Conservation (phyloP, 2,329 filamentous ascomycete species). For the Albophoma yamanashiensis region DNA sequence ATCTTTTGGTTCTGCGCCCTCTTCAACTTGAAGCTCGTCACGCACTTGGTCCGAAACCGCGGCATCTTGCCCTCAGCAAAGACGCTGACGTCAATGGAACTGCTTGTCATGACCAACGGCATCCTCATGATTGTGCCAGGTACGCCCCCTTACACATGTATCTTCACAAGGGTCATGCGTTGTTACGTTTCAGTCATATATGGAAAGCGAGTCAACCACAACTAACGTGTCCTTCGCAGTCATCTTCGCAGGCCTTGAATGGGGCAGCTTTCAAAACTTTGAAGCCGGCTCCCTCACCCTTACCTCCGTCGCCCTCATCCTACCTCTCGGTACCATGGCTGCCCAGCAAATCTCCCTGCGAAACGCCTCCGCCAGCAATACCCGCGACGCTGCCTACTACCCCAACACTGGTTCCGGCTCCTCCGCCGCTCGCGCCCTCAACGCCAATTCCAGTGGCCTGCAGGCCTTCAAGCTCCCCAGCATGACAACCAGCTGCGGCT, state of each 20-base stretch:
- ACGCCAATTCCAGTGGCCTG: conserved; percentile 2
- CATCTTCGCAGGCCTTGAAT: conserved; percentile 39
- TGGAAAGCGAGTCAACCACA: not conserved
- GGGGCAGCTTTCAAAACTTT: conserved; percentile 29
- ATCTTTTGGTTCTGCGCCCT: conserved; percentile 44
- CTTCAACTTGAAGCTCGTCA: conserved; percentile 40
- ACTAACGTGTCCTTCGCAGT: conserved; percentile 18
- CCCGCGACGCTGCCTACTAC: conserved; percentile 5
- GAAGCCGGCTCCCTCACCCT: conserved; percentile 38
- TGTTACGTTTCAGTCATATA: not conserved
- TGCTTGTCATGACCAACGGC: conserved; percentile 44
- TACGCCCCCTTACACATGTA: conserved; percentile 16
- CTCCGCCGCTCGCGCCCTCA: not conserved
- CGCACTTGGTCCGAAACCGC: conserved; percentile 36
- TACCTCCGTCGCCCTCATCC: conserved; percentile 38
- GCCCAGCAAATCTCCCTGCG: conserved; percentile 31
- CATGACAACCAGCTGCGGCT: conserved; percentile 7
- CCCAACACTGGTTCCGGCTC: not conserved
- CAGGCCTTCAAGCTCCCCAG: conserved; percentile 8
- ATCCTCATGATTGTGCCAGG: conserved; percentile 46
- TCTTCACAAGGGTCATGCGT: too few species aligned
- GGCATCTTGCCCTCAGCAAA: conserved; percentile 32
- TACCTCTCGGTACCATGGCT: conserved; percentile 40
- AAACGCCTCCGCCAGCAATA: conserved; percentile 7
- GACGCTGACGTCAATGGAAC: conserved; percentile 39